These are phyloP conservation scores for Thelephora aurantiotincta DNA, from an alignment of 768 basidiomycete genomes.

Conservation along the genomic window DNA sequence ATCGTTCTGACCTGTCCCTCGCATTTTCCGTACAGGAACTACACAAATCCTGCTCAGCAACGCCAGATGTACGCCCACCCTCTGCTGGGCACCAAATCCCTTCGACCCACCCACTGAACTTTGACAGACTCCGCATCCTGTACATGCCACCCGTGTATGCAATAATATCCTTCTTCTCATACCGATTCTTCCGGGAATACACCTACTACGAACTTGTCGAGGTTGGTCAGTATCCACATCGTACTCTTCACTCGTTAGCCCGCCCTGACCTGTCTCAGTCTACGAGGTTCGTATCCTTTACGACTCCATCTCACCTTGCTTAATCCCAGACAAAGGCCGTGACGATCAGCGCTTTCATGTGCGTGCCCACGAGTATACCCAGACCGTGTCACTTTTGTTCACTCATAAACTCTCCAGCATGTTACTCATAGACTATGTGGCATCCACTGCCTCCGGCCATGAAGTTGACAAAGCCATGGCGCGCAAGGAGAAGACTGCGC, in stretches of 20 bases:
- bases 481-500: constrained; percentile 61
- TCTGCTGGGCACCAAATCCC: neutral
- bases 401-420: constrained; percentile 26
- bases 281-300: constrained; percentile 42
- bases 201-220: constrained; percentile 45
- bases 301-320: constrained; percentile 3
- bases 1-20: neutral
- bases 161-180: constrained; percentile 75
- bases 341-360: constrained; percentile 81
- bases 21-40: constrained; percentile 35
- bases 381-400: neutral
- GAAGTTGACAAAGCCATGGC: constrained; percentile 53
- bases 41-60: constrained; percentile 57
- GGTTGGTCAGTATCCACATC: constrained; percentile 24
- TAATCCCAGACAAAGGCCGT: constrained; percentile 35
- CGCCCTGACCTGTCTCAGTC: constrained; percentile 21
- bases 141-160: constrained; percentile 80
- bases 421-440: constrained; percentile 76
- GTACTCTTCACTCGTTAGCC: constrained; percentile 21
- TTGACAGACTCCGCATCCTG: constrained; percentile 51
- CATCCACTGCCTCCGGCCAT: constrained; percentile 47
- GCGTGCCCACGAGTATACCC: constrained; percentile 13
- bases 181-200: constrained; percentile 70
- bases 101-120: neutral
- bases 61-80: constrained; percentile 50